These are phyloP conservation scores for Desmodesmus armatus DNA, from an alignment of 139 green algal species.

Conservation along the genomic window DNA sequence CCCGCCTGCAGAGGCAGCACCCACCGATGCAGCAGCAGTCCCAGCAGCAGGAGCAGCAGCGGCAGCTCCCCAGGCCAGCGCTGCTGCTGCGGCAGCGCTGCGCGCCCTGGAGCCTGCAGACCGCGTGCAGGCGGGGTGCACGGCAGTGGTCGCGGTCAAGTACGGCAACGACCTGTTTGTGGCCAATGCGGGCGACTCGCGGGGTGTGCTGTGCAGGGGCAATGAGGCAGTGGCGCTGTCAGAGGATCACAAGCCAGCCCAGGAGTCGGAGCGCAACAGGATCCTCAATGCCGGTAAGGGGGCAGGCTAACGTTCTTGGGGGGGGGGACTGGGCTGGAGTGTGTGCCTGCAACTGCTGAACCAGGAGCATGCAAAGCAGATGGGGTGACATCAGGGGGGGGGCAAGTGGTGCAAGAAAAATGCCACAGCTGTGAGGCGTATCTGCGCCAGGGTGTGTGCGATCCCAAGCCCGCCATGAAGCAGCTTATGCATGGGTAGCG, in stretches of 20 bases:
- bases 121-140: conserved; percentile 81
- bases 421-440: too few relatives aligned
- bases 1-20: background rate
- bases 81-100: background rate
- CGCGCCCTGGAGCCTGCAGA: conserved; percentile 46
- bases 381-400: too few relatives aligned
- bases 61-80: background rate
- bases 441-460: too few relatives aligned
- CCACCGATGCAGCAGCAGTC: too few relatives aligned
- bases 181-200: conserved; percentile 92
- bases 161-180: conserved; percentile 80
- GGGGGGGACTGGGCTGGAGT: too few relatives aligned
- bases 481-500: too few relatives aligned
- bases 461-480: too few relatives aligned
- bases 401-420: too few relatives aligned
- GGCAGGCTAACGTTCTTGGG: too few relatives aligned
- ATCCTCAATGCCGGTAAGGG: conserved; percentile 88
- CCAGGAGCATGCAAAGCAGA: too few relatives aligned
- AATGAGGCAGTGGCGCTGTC: conserved; percentile 77
- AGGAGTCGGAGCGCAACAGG: conserved; percentile 78
- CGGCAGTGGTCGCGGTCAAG: conserved; percentile 90
- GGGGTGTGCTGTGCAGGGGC: conserved; percentile 82
- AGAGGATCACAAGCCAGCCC: conserved; percentile 89
- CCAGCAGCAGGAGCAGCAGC: too few relatives aligned
- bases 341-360: too few relatives aligned